Base-by-base conservation (phyloP, 1,284 basidiomycete species). In the Tausonia pullulans region DNA sequence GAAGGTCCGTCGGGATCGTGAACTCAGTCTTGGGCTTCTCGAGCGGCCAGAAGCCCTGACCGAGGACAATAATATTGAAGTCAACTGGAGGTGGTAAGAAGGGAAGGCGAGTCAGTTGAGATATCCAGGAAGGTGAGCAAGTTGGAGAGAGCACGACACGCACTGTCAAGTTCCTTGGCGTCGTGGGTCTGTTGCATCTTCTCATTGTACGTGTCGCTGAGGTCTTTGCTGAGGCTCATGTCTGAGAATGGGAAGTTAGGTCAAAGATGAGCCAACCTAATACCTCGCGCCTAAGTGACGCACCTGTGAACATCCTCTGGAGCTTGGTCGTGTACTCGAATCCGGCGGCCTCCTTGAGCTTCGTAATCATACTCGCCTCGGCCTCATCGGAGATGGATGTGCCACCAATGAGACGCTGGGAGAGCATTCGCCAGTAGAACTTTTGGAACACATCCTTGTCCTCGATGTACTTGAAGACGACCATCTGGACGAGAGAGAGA, bases 361-460 rank as follows among this genome's bases (percentile, higher is more conserved):
- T 96, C 63, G 93, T 89, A 71, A 98, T 98, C 96, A 99, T 98
- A 77, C 88, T 93, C 43, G 90, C 88, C 75, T 99, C 96, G 40
- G 87, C 88, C 78, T 99, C 96, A 72, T 98, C 95, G 3, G 94
- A 98, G 5, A 93, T 92, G 27, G 93, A 97, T 27, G 89, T 84
- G 48, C 86, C 86, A 71, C 92, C 87, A 69, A 99, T 94, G 48
- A 99, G 84, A 70, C 96, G 91, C 74, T 90, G 90, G 56, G 93
- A 94, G 27, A 99, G 81, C 79, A 95, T 95, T 71, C 92, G 97
- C 55, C 90, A 90, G 80, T 99, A 99, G 82, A 97, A 99, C 56
- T 90, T 92, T 75, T 98, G 95, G 86, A 98, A 99, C 10, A 98
- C 93, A 72, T 98, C 96, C 81, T 97, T 97, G 80, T 98, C 96